Evolutionary conservation across 768 basidiomycete genomes (phyloP).

Genomic region (Mycena amicta): DNA sequence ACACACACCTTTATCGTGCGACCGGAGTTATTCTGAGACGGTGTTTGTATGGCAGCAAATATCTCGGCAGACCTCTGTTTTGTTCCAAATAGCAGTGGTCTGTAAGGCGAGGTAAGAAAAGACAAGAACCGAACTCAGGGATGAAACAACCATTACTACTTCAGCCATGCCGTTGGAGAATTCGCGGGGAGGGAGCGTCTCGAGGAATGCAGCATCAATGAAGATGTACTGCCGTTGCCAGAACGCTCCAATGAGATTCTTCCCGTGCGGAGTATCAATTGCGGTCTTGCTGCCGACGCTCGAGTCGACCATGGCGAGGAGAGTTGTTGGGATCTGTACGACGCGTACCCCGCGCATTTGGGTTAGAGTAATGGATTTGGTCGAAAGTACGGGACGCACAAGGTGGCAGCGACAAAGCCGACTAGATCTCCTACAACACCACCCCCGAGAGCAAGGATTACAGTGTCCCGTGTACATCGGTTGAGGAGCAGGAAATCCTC

Average conservation of each 20-base stretch:
- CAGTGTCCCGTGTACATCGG: constrained; percentile 89
- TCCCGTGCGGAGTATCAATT: constrained; percentile 97
- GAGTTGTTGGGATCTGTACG: constrained; percentile 94
- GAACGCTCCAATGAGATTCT: constrained; percentile 98
- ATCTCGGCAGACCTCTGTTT: constrained; percentile 85
- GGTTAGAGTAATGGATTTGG: background rate
- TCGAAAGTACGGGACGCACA: constrained; percentile 56
- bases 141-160: constrained; percentile 84
- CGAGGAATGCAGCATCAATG: constrained; percentile 94
- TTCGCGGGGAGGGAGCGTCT: constrained; percentile 88
- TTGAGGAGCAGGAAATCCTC: constrained; percentile 91
- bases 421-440: constrained; percentile 97
- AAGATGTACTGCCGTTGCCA: constrained; percentile 98
- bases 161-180: constrained; percentile 99
- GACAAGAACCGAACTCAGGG: background rate
- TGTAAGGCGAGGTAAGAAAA: constrained; percentile 30
- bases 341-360: constrained; percentile 98
- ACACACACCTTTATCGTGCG: constrained; percentile 38
- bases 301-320: constrained; percentile 98
- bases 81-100: constrained; percentile 99
- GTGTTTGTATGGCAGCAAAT: constrained; percentile 81
- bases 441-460: constrained; percentile 91
- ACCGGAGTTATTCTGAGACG: constrained; percentile 59
- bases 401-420: constrained; percentile 96
- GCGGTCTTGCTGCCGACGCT: constrained; percentile 98